phyloP scores from a whole-genome alignment of 192 early-diverging fungal species.

The Coemansia nantahalensis region DNA sequence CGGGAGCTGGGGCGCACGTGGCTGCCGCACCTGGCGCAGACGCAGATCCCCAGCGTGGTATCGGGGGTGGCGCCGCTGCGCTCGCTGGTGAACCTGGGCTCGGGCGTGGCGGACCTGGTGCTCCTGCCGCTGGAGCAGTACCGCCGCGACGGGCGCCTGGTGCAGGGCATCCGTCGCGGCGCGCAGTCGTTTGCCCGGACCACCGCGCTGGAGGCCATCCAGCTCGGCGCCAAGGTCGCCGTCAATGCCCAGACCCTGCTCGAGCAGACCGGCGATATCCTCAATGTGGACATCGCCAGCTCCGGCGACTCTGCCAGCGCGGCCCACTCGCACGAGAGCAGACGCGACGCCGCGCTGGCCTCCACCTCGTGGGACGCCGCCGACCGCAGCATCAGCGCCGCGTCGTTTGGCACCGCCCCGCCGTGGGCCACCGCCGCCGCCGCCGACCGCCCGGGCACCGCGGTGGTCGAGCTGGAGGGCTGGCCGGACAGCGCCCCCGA shows the following conservation, averaged over 20 bases:
- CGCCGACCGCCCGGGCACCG: slow-evolving; percentile 11
- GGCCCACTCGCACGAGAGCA: slow-evolving; percentile 31
- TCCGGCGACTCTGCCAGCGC: slow-evolving; percentile 28
- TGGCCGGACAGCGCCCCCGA: slow-evolving; percentile 34
- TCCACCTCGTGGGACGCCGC: slow-evolving; percentile 4
- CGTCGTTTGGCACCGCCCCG: too few relatives aligned
- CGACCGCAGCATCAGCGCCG: neutral
- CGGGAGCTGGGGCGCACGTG: slow-evolving; percentile 68
- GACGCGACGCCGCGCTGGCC: slow-evolving; percentile 13
- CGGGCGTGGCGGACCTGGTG: slow-evolving; percentile 89
- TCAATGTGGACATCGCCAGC: slow-evolving; percentile 53
- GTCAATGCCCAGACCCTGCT: slow-evolving; percentile 86
- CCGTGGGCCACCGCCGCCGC: too few relatives aligned
- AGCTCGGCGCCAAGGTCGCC: slow-evolving; percentile 81
- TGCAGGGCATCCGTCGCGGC: slow-evolving; percentile 84
- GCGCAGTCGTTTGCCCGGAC: slow-evolving; percentile 86
- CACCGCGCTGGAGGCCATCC: slow-evolving; percentile 88
- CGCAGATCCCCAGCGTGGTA: slow-evolving; percentile 86
- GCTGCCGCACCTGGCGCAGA: slow-evolving; percentile 91
- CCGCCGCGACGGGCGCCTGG: slow-evolving; percentile 82
- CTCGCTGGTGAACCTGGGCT: slow-evolving; percentile 86
- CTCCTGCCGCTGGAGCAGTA: slow-evolving; percentile 93
- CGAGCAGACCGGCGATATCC: slow-evolving; percentile 84
- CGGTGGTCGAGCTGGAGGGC: slow-evolving; percentile 35
- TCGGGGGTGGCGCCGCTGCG: slow-evolving; percentile 86